Evolutionary conservation across 2,329 filamentous ascomycete species (phyloP).

Genomic region (Aspergillus alliaceus): DNA sequence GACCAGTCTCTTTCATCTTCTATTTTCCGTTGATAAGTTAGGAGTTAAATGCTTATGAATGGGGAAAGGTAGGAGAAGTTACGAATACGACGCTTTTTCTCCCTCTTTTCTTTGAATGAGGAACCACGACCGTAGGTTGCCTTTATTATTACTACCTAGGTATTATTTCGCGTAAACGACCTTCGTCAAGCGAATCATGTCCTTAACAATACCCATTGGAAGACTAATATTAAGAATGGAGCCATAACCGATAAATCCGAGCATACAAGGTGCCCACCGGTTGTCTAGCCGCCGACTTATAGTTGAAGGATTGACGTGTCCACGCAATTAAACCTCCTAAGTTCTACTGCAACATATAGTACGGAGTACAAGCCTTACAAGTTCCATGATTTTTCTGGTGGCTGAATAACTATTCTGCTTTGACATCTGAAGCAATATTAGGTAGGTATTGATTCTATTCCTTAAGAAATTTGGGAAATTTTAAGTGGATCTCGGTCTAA

Average conservation of each 20-base stretch:
- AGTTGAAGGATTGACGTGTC: conserved; percentile 7
- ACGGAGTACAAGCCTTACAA: neutral
- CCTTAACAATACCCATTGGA: neutral
- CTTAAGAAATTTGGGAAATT: neutral
- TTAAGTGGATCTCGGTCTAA: neutral
- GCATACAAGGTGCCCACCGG: conserved; percentile 4
- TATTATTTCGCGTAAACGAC: neutral
- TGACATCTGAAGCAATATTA: neutral
- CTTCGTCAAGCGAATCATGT: neutral
- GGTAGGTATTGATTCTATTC: neutral
- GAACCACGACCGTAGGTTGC: neutral
- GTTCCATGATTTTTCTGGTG: neutral
- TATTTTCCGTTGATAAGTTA: too few species aligned
- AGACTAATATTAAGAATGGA: conserved; percentile 6
- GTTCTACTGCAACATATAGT: neutral
- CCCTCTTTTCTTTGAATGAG: neutral
- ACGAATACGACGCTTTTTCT: neutral
- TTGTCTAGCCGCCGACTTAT: conserved; percentile 12
- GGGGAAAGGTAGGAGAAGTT: neutral
- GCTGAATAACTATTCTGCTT: neutral
- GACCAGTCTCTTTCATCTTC: too few species aligned
- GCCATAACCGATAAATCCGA: conserved; percentile 7
- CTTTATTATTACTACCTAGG: neutral
- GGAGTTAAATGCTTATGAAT: neutral
- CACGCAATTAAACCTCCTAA: neutral